Conservation (phyloP, 1,284 basidiomycete genomes). For the Ceratobasidium sp. region DNA sequence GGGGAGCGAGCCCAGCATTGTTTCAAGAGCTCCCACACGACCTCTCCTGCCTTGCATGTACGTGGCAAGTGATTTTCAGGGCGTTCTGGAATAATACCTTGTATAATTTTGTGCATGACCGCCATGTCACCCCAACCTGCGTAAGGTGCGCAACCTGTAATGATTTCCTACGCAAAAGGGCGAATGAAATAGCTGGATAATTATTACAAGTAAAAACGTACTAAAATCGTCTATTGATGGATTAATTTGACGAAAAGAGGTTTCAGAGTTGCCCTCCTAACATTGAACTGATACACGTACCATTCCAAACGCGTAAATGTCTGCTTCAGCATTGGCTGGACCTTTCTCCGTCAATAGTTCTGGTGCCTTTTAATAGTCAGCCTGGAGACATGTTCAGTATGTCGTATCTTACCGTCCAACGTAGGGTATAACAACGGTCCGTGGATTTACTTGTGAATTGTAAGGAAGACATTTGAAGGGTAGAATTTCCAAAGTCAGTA, state of each 20-base stretch:
- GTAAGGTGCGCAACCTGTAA: slow-evolving; percentile 1
- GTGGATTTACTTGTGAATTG: background rate
- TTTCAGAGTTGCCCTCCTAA: background rate
- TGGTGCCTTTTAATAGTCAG: background rate
- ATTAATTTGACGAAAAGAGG: no score
- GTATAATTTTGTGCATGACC: background rate
- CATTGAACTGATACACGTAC: background rate
- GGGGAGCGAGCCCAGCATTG: background rate
- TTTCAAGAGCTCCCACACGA: background rate
- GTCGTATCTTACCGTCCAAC: background rate
- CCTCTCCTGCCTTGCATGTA: background rate
- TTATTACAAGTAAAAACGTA: background rate
- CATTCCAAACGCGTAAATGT: background rate
- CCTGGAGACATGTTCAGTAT: background rate
- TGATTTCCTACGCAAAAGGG: slow-evolving; percentile 19
- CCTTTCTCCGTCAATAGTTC: background rate
- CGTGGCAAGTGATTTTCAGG: background rate
- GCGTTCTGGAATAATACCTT: background rate
- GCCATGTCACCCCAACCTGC: background rate
- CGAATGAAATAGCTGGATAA: background rate
- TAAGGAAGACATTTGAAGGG: background rate
- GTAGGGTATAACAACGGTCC: background rate
- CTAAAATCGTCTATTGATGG: slow-evolving; percentile 6
- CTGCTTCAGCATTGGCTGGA: background rate
- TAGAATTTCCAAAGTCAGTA: background rate